Evolutionary conservation across 2,329 filamentous ascomycete genomes (phyloP).

Genomic region (Aspergillus sergii): DNA sequence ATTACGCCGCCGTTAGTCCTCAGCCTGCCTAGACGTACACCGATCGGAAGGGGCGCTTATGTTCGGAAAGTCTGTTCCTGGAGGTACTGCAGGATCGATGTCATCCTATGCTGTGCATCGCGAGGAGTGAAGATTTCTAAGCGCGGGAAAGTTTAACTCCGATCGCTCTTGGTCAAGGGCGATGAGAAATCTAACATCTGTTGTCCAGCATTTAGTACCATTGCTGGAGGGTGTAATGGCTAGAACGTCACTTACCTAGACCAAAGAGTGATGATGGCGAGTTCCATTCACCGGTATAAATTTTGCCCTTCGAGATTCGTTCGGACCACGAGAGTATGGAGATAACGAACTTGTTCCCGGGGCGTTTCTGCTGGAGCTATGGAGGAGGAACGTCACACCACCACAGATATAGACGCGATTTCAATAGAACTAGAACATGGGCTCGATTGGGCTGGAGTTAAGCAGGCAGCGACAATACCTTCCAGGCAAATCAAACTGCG

Average conservation of each 20-base stretch:
- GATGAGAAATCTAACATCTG: too few relatives aligned
- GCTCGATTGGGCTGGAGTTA: background rate
- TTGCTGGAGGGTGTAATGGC: slow-evolving; percentile 39
- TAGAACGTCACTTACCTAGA: slow-evolving; percentile 48
- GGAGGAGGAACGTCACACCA: background rate
- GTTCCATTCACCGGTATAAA: slow-evolving; percentile 48
- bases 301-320: slow-evolving; percentile 38
- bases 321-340: slow-evolving; percentile 28
- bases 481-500: too few relatives aligned
- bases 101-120: background rate
- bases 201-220: background rate
- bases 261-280: slow-evolving; percentile 48
- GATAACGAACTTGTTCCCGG: slow-evolving; percentile 16
- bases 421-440: background rate
- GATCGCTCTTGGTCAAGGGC: background rate
- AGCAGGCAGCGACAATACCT: background rate
- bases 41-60: background rate
- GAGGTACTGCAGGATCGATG: background rate
- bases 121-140: background rate
- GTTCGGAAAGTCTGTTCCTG: background rate
- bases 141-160: background rate
- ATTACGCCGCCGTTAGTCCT: background rate
- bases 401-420: background rate
- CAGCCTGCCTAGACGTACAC: too few relatives aligned
- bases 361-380: slow-evolving; percentile 20